Conservation (phyloP, 1,139 yeast species). For the Eremothecium gossypii region DNA sequence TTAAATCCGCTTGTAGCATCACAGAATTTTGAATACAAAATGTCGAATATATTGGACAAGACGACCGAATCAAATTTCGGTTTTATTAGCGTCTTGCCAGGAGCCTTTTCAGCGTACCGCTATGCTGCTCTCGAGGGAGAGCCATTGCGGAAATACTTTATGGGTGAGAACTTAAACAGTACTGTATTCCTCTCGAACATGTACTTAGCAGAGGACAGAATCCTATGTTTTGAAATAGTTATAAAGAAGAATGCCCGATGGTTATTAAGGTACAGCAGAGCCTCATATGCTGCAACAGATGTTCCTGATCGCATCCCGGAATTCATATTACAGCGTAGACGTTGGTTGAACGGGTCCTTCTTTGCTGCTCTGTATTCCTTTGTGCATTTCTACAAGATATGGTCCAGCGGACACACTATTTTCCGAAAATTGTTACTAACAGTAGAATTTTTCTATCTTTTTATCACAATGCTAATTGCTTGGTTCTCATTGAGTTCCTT, state of each 20-base stretch:
- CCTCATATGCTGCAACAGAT: constrained; percentile 91
- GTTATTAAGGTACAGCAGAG: constrained; percentile 82
- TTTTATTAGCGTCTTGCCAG: constrained; percentile 81
- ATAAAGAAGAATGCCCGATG: constrained; percentile 72
- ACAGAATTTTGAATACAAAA: constrained; percentile 86
- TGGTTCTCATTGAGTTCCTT: constrained; percentile 81
- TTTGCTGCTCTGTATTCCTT: constrained; percentile 88
- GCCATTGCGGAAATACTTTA: constrained; percentile 81
- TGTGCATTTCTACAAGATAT: constrained; percentile 60
- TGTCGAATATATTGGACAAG: constrained; percentile 84
- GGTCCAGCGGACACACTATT: constrained; percentile 68
- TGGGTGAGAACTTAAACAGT: constrained; percentile 69
- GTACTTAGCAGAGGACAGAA: constrained; percentile 95
- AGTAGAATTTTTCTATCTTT: constrained; percentile 70
- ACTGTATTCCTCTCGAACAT: constrained; percentile 81
- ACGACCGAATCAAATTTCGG: constrained; percentile 88
- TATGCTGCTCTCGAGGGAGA: constrained; percentile 73
- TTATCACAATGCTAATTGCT: constrained; percentile 55
- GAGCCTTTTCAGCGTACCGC: constrained; percentile 87
- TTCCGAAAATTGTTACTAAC: constrained; percentile 63
- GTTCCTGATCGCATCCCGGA: constrained; percentile 85
- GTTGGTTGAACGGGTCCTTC: constrained; percentile 95
- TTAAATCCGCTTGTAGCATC: constrained; percentile 84
- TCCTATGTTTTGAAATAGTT: constrained; percentile 84
- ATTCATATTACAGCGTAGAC: constrained; percentile 81